Evolutionary conservation across 2,329 filamentous ascomycete genomes (phyloP).

Genomic region (Sporothrix globosa): DNA sequence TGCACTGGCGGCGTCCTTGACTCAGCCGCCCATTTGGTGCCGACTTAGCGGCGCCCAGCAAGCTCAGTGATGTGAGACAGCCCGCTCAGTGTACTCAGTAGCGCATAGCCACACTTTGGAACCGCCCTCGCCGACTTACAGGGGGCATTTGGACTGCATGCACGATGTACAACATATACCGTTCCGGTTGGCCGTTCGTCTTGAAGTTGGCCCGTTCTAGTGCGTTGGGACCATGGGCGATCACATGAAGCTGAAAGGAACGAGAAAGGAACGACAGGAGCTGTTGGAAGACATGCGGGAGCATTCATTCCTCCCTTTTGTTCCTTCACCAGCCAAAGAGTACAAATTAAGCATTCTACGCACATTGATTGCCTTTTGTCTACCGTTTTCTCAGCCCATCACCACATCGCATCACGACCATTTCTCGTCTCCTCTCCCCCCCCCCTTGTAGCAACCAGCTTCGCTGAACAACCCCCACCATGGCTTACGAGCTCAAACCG

Average conservation of each 20-base stretch:
- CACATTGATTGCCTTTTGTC: not conserved
- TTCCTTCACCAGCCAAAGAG: not conserved
- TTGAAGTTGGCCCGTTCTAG: not conserved
- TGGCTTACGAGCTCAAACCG: conserved; percentile 28
- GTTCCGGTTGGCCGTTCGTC: not conserved
- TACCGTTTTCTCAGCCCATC: not conserved
- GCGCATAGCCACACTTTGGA: conserved; percentile 8
- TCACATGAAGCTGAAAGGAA: no score
- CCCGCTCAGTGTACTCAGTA: not conserved
- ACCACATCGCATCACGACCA: not conserved
- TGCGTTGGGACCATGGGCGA: not conserved
- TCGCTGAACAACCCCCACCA: not conserved
- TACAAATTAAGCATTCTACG: not conserved
- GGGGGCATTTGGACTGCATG: no score
- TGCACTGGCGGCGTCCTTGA: no score
- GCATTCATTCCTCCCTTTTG: not conserved
- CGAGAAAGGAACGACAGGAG: not conserved
- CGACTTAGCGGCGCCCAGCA: no score
- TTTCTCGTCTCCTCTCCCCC: not conserved
- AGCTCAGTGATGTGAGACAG: no score
- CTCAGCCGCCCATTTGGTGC: no score
- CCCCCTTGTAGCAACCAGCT: not conserved
- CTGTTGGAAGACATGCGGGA: no score
- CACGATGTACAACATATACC: not conserved
- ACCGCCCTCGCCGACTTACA: not conserved